Conservation (phyloP, 1,284 basidiomycete genomes). For the Ceratobasidium sp. region DNA sequence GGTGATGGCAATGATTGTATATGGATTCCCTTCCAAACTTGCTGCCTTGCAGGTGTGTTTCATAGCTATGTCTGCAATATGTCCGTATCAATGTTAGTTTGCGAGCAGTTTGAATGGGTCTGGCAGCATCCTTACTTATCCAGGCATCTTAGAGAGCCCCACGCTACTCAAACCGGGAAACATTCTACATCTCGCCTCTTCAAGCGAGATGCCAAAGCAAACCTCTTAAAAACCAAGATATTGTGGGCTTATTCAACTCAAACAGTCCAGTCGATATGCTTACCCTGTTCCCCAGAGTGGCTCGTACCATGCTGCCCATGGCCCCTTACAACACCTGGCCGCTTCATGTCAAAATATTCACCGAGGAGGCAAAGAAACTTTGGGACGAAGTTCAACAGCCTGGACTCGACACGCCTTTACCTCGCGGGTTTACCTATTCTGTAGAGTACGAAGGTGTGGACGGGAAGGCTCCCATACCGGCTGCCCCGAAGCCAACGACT, state of each 20-base stretch:
- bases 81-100: not conserved
- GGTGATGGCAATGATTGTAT: conserved; percentile 91
- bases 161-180: conserved; percentile 4
- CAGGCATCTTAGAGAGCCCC: conserved; percentile 65
- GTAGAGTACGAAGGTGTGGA: conserved; percentile 81
- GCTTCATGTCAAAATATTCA: conserved; percentile 50
- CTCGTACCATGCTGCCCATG: conserved; percentile 54
- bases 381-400: conserved; percentile 57
- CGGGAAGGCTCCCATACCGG: conserved; percentile 62
- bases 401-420: conserved; percentile 60
- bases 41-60: conserved; percentile 75
- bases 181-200: conserved; percentile 44
- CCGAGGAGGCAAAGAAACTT: conserved; percentile 45
- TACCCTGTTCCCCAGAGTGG: conserved; percentile 10
- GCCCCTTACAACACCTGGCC: conserved; percentile 51
- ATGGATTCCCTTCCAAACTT: conserved; percentile 89
- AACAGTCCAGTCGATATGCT: not conserved
- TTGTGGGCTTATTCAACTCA: conserved; percentile 33
- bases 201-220: conserved; percentile 44
- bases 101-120: conserved; percentile 68
- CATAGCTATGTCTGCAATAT: not conserved
- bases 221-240: conserved; percentile 47
- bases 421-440: conserved; percentile 66
- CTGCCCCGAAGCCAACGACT: conserved; percentile 65
- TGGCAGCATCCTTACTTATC: conserved; percentile 83